Percentiles rank a stretch among this genome's conserved stretches.
Evolutionary conservation across 179 eudicot genomes (phyloP).

Genomic region (Gypsophila paniculata): DNA sequence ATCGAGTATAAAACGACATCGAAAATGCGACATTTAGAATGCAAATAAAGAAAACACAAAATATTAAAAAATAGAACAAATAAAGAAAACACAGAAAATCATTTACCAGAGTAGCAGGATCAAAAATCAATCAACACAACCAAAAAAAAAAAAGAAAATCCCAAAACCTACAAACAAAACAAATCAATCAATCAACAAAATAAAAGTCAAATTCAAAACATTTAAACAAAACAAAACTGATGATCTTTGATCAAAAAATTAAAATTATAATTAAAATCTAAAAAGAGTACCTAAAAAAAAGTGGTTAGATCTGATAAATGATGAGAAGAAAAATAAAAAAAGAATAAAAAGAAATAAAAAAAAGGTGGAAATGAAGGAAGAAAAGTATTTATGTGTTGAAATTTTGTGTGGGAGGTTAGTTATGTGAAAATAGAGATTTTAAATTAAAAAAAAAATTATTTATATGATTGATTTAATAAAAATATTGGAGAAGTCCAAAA

Average conservation of each 20-base stretch:
- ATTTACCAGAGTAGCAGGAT: too few species aligned
- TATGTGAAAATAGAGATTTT: not conserved
- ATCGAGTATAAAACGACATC: too few species aligned
- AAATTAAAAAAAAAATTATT: too few species aligned
- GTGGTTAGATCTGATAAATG: constrained; percentile 16
- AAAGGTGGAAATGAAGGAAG: not conserved
- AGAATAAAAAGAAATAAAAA: not conserved
- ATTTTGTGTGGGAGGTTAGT: not conserved
- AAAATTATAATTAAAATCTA: not conserved
- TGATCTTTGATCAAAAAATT: not conserved
- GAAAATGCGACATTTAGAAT: too few species aligned
- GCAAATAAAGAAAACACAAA: too few species aligned
- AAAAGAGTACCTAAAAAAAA: not conserved
- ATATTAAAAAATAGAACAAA: too few species aligned
- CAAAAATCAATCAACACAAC: not conserved
- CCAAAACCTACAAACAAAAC: not conserved
- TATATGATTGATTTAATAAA: too few species aligned
- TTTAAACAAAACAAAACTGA: not conserved
- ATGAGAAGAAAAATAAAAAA: too few species aligned
- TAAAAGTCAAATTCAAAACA: not conserved
- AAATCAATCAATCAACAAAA: constrained; percentile 12
- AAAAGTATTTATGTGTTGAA: not conserved
- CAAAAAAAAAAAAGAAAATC: not conserved
- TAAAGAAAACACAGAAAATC: not conserved
- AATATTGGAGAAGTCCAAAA: not conserved